These are phyloP conservation scores for Diplodia intermedia DNA, from an alignment of 2,329 filamentous ascomycete genomes.

Conservation along the genomic window DNA sequence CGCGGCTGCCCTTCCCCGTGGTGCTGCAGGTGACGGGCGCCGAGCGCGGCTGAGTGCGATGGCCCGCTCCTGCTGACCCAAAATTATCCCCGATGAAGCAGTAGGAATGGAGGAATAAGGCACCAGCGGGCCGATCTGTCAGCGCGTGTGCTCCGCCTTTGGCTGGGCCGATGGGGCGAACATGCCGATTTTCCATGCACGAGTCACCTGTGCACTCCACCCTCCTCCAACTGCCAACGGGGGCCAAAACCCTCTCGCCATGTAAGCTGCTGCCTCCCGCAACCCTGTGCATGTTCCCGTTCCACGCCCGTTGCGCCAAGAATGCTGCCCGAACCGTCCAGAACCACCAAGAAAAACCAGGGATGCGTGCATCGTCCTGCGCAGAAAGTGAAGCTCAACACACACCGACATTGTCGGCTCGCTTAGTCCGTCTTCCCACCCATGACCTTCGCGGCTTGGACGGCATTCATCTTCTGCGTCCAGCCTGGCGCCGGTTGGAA, in stretches of 20 bases:
- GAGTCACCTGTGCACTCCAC: conserved; percentile 25
- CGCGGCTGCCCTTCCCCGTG: background rate
- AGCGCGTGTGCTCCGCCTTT: conserved; percentile 23
- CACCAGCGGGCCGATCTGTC: conserved; percentile 11
- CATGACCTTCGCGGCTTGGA: conserved; percentile 87
- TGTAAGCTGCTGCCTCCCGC: conserved; percentile 5
- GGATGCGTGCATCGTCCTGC: background rate
- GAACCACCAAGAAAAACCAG: background rate
- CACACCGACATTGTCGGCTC: conserved; percentile 25
- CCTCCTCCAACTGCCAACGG: background rate
- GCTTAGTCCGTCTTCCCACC: conserved; percentile 50
- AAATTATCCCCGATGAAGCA: background rate
- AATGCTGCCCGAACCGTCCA: conserved; percentile 1
- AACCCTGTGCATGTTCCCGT: background rate
- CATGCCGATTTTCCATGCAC: conserved; percentile 30
- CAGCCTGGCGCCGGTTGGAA: conserved; percentile 86
- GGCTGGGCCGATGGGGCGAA: conserved; percentile 22
- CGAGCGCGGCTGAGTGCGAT: conserved; percentile 28
- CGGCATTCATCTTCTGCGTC: conserved; percentile 96
- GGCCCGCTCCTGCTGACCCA: conserved; percentile 23
- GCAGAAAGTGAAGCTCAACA: conserved; percentile 1
- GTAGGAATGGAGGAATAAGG: background rate
- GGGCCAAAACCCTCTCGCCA: conserved; percentile 15
- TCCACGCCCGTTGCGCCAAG: conserved; percentile 3
- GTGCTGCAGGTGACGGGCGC: conserved; percentile 23